phyloP scores from a whole-genome alignment of 2,329 filamentous ascomycete genomes.

The Neofusicoccum umdonicola region DNA sequence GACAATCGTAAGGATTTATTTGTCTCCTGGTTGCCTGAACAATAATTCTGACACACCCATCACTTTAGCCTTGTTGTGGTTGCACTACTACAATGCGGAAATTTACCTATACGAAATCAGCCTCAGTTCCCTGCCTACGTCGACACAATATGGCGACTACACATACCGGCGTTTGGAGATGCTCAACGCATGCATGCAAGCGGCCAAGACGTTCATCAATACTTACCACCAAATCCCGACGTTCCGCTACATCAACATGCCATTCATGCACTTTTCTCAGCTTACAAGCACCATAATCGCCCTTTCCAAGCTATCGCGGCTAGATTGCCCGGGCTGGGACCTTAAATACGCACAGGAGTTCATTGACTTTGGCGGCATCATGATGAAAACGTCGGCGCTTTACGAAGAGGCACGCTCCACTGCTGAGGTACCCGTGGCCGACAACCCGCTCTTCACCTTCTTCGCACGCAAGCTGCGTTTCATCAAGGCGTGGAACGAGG shows the following conservation, averaged over 20 bases:
- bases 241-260: background rate
- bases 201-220: background rate
- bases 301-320: conserved; percentile 21
- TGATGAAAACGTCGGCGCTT: conserved; percentile 1
- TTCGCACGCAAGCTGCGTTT: conserved; percentile 16
- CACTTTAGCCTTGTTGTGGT: background rate
- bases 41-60: background rate
- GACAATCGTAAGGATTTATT: conserved; percentile 1
- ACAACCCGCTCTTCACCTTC: conserved; percentile 14
- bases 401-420: conserved; percentile 3
- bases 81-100: conserved; percentile 17
- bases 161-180: conserved; percentile 14
- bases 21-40: background rate
- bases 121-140: conserved; percentile 4
- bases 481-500: conserved; percentile 14
- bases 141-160: conserved; percentile 14
- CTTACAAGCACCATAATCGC: conserved; percentile 16
- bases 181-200: conserved; percentile 14
- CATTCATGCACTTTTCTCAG: conserved; percentile 17
- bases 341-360: background rate
- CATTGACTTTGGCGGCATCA: background rate
- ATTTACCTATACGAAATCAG: conserved; percentile 18
- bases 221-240: background rate
- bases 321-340: conserved; percentile 16
- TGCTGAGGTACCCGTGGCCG: background rate